Base-by-base conservation (phyloP, 1,284 basidiomycete genomes). In the Microbotryum scabiosae region DNA sequence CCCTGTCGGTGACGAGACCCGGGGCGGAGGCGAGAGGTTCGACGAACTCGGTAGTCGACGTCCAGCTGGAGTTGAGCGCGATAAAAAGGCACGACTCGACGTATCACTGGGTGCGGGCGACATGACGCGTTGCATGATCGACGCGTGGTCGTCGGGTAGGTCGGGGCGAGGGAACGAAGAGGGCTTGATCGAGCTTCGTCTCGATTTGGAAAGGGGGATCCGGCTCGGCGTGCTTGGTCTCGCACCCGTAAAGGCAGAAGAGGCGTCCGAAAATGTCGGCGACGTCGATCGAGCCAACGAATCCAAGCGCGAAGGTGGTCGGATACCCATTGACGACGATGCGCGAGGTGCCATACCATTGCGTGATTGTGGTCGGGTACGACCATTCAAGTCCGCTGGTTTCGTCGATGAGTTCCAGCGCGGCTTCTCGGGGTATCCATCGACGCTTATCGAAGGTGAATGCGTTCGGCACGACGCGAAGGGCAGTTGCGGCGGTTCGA, bases 341-440 rank as follows among this genome's bases (percentile, higher is more conserved):
- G 76, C 71, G 81, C 84, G 59, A 81, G 71, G n/a, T 50, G n/a
- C 28, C 5, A 81, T 82, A 36, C 70, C 71, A 18, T 73, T 67
- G 30, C 78, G 76, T 46, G 54, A 61, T 18, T 58, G 65, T 47
- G 57, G 56, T 36, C 57, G 55, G 7, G 25, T 52, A 82, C 78
- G 18, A 88, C 79, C 71, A n/a, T 52, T 51, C 25, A 60, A 60
- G 32, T 51, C 45, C n/a, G 52, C 56, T 18, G 57, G 51, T n/a
- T 79, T 86, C 3, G 86, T 88, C 4, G 87, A 89, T 67, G 84
- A 81, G 70, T 90, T 90, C 87, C 87, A 90, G 25, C 76, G 76
- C 59, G 81, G 82, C 66, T 79, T 83, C 14, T 61, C 60, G 26
- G 30, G 1, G 36, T 41, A 47, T 43, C n/a, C 10, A 30, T 51